Evolutionary conservation across 2,329 filamentous ascomycete genomes (phyloP), one percentile per base, ranked within the genome.

Genomic region (Dryadomyces quercus-mongolicae): DNA sequence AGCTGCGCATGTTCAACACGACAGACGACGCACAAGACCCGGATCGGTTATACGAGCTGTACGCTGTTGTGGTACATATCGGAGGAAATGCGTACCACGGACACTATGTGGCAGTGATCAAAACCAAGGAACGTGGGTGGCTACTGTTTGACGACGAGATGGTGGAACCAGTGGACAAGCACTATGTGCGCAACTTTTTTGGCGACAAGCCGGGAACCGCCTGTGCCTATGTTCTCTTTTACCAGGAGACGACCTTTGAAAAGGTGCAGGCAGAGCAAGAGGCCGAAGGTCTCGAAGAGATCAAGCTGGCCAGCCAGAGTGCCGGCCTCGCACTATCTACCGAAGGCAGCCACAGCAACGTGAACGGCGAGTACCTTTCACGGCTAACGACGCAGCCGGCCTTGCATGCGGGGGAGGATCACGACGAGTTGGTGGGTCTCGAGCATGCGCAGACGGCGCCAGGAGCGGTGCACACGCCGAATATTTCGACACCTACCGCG

Each of bases 81-180:
- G 93, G 93, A 53, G 90, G 90, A 50, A 94, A 95, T 21, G 92
- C 93, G 5, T 96, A 96, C 64, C 93, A 98, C 65, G 93, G 93
- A 4, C 93, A 98, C 67, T 98, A 98, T 62, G 90, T 98, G 36
- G 90, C 91, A 5, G 93, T 98, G 54, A 91, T 98, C 73, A 98
- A 98, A 71, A 97, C 93, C 0, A 85, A 94, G 64, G 93, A 97
- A 65, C 82, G 88, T 53, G 93, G 93, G 31, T 98, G 93, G 93
- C 73, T 98, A 45, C 72, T 98, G 6, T 98, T 98, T 62, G 93
- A 98, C 62, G 93, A 98, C 63, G 93, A 98, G 70, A 90, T 97
- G 82, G 93, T 98, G 5, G 93, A 98, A 67, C 93, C 93, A 0
- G 93, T 98, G 5, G 90, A 96, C 68, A 96, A 96, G 69, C 85